Conservation (phyloP, 169 alveolate species). For the Plasmodium vinckei region DNA sequence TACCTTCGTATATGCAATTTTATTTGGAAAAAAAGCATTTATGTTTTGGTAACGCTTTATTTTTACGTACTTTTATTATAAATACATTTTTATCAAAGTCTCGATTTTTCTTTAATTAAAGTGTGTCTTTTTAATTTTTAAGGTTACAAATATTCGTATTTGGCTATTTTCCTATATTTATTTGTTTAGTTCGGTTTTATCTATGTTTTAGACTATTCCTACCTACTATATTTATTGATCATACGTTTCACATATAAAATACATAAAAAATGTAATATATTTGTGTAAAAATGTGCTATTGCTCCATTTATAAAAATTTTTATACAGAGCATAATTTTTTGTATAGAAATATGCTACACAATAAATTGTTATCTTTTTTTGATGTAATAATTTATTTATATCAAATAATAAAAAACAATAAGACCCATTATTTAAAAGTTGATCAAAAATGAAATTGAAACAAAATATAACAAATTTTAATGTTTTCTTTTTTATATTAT, state of each 20-base stretch:
- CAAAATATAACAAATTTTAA: neutral
- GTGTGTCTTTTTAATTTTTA: slow-evolving; percentile 14
- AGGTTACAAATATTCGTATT: slow-evolving; percentile 4
- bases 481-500: slow-evolving; percentile 22
- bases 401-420: slow-evolving; percentile 9
- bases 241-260: no score
- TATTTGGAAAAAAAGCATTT: slow-evolving; percentile 12
- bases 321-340: neutral
- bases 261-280: neutral
- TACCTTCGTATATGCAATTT: neutral
- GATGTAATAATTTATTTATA: neutral
- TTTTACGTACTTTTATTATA: slow-evolving; percentile 1
- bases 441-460: slow-evolving; percentile 36
- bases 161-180: neutral
- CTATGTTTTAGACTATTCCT: neutral
- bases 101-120: slow-evolving; percentile 15
- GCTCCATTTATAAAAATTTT: slow-evolving; percentile 8
- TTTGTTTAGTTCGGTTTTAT: slow-evolving; percentile 6
- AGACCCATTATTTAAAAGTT: slow-evolving; percentile 14
- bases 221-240: no score
- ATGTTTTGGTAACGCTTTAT: slow-evolving; percentile 16
- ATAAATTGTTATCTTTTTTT: neutral
- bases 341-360: neutral
- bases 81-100: neutral
- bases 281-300: slow-evolving; percentile 19